A percentile compares a stretch with the other conserved stretches of the same genome.
Conservation (phyloP, 345 rosid genomes). For the Hibiscus tridactylites region DNA sequence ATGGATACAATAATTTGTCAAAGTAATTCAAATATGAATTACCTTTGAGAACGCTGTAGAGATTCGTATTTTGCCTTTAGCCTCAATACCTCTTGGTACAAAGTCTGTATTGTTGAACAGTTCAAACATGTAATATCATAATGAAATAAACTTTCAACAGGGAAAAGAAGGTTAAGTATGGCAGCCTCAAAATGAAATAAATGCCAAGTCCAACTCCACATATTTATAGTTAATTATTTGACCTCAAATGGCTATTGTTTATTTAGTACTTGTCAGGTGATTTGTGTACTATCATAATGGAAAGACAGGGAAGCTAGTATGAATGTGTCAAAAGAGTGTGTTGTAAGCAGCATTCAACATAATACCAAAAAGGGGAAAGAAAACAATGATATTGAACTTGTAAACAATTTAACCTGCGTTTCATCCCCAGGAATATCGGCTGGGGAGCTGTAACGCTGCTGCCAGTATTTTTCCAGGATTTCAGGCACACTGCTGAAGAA, state of each 20-base stretch:
- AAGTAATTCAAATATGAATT: neutral
- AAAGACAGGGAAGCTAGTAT: neutral
- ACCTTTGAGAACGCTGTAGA: slow-evolving; percentile 28
- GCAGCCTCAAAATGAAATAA: too few relatives aligned
- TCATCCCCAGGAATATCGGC: slow-evolving; percentile 7
- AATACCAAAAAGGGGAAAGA: neutral
- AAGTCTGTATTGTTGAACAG: slow-evolving; percentile 12
- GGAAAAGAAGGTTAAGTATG: too few relatives aligned
- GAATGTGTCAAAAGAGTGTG: neutral
- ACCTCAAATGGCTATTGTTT: too few relatives aligned
- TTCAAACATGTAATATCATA: neutral
- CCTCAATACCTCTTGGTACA: slow-evolving; percentile 19
- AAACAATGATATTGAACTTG: neutral
- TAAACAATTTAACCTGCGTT: slow-evolving; percentile 15
- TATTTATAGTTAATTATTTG: too few relatives aligned
- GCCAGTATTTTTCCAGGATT: slow-evolving; percentile 24
- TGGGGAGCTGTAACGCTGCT: slow-evolving; percentile 17
- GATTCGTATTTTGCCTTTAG: slow-evolving; percentile 31
- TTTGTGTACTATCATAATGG: neutral
- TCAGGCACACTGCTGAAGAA: slow-evolving; percentile 5
- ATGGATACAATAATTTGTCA: too few relatives aligned
- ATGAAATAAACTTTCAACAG: too few relatives aligned
- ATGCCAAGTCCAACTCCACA: too few relatives aligned
- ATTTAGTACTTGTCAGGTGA: too few relatives aligned
- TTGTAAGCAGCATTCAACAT: neutral